These are phyloP conservation scores for Thelonectria discophora DNA, from an alignment of 2,329 filamentous ascomycete genomes.

Conservation along the genomic window DNA sequence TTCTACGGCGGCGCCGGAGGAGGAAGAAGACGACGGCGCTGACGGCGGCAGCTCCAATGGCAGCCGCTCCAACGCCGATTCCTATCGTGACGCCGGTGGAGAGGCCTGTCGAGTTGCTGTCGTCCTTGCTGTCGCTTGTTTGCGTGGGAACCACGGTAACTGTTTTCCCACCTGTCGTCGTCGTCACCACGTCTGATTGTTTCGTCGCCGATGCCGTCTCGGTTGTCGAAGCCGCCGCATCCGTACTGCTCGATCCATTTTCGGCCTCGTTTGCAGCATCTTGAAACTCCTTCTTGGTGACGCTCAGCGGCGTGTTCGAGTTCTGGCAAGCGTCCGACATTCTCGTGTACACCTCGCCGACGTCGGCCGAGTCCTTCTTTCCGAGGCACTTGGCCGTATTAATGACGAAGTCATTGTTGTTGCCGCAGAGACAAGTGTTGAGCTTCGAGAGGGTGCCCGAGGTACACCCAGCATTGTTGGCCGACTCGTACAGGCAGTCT, in stretches of 20 bases:
- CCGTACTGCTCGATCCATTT: constrained; percentile 17
- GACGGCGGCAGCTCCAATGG: constrained; percentile 42
- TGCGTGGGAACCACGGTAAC: constrained; percentile 26
- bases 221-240: constrained; percentile 9
- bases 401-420: constrained; percentile 59
- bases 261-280: constrained; percentile 26
- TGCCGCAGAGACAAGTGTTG: constrained; percentile 61
- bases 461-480: constrained; percentile 52
- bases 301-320: constrained; percentile 54
- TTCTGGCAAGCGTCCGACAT: constrained; percentile 55
- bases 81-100: constrained; percentile 51
- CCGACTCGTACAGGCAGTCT: constrained; percentile 54
- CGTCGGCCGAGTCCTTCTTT: constrained; percentile 44
- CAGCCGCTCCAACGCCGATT: constrained; percentile 50
- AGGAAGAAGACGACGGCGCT: constrained; percentile 38
- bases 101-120: constrained; percentile 36
- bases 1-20: constrained; percentile 42
- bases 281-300: constrained; percentile 55
- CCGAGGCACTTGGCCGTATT: constrained; percentile 58
- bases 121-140: constrained; percentile 16
- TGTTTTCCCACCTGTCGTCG: constrained; percentile 25
- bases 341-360: constrained; percentile 54
- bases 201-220: constrained; percentile 10
- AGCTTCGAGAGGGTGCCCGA: constrained; percentile 50
- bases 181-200: constrained; percentile 13